phyloP scores from a whole-genome alignment of 495 filamentous ascomycete species.

The Stereocaulon alpinum region DNA sequence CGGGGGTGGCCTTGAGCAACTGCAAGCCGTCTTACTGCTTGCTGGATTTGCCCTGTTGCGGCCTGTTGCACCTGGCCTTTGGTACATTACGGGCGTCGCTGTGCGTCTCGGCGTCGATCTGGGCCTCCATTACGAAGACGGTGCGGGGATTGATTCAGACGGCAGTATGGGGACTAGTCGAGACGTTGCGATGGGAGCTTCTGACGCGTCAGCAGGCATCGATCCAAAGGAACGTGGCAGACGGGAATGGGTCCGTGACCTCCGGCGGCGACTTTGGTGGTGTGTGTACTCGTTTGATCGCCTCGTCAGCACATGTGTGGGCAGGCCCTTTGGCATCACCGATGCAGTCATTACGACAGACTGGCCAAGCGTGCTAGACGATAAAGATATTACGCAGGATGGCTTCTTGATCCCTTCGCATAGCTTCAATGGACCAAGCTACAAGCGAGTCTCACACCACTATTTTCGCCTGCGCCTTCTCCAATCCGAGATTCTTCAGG shows the following conservation, averaged over 20 bases:
- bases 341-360: conserved; percentile 92
- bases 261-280: conserved; percentile 88
- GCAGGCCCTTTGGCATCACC: conserved; percentile 83
- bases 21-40: conserved; percentile 82
- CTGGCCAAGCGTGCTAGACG: conserved; percentile 79
- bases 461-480: conserved; percentile 87
- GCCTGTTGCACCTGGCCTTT: conserved; percentile 84
- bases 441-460: conserved; percentile 81
- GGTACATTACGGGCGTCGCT: conserved; percentile 95
- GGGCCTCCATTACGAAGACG: conserved; percentile 87
- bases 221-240: conserved; percentile 58
- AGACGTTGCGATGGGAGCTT: conserved; percentile 21
- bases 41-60: conserved; percentile 85
- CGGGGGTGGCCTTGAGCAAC: conserved; percentile 75
- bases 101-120: conserved; percentile 83
- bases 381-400: conserved; percentile 77
- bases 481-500: conserved; percentile 91
- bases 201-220: conserved; percentile 21
- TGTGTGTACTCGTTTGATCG: conserved; percentile 91
- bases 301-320: conserved; percentile 84
- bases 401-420: conserved; percentile 53
- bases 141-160: conserved; percentile 50
- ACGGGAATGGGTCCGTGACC: conserved; percentile 76
- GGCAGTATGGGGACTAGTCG: conserved; percentile 11
- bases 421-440: conserved; percentile 48